Conservation (phyloP, 352 stramenopile species). For the Phytophthora kernoviae region DNA sequence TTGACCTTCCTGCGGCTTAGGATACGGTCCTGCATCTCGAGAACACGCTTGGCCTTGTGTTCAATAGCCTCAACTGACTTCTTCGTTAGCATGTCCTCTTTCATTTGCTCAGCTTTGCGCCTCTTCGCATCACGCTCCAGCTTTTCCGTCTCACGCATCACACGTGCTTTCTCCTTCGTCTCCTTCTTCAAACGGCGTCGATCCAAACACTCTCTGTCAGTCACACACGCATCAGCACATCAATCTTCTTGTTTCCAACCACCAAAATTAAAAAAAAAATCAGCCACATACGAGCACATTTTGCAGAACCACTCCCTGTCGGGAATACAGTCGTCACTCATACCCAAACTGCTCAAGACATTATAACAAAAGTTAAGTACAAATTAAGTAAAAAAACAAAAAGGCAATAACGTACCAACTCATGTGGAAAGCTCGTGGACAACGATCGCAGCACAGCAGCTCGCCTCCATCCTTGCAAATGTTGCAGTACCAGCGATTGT, state of each 20-base stretch:
- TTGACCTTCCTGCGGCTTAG: slow-evolving; percentile 88
- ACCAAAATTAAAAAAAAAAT: not conserved
- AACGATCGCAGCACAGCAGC: slow-evolving; percentile 92
- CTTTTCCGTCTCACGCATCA: slow-evolving; percentile 83
- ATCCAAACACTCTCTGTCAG: slow-evolving; percentile 72
- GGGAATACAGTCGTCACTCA: slow-evolving; percentile 76
- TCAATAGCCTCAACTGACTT: slow-evolving; percentile 85
- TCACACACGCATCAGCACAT: not conserved
- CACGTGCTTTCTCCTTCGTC: slow-evolving; percentile 72
- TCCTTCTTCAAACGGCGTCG: slow-evolving; percentile 79
- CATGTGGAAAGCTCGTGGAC: slow-evolving; percentile 93
- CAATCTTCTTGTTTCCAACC: not conserved
- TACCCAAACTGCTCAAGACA: slow-evolving; percentile 67
- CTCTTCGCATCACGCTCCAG: slow-evolving; percentile 75
- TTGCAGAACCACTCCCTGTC: slow-evolving; percentile 90
- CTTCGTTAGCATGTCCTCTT: slow-evolving; percentile 73
- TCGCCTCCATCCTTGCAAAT: slow-evolving; percentile 91
- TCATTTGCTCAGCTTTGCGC: slow-evolving; percentile 65
- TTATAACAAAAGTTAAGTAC: slow-evolving; percentile 4
- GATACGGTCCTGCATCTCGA: slow-evolving; percentile 90
- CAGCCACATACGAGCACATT: slow-evolving; percentile 75
- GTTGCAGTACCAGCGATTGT: slow-evolving; percentile 92
- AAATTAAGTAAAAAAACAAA: slow-evolving; percentile 1
- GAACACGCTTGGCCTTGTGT: slow-evolving; percentile 80
- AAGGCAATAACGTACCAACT: slow-evolving; percentile 55